These are phyloP conservation scores for Xylaria sp. DNA, from an alignment of 2,329 filamentous ascomycete genomes.

Conservation along the genomic window DNA sequence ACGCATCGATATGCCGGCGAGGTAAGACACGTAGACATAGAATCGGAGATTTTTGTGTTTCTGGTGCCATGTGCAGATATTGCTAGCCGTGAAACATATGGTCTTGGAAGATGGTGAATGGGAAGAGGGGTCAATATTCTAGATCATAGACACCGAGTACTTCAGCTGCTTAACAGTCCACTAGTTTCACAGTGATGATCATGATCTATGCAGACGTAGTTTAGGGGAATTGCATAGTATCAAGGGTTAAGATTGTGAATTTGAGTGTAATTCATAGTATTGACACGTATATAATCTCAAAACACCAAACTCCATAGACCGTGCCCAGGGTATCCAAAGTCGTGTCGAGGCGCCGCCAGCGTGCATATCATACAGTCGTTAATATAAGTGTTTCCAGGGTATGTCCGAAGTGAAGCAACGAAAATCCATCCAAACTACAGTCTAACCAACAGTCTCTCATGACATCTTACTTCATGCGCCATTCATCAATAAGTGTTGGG, in stretches of 20 bases:
- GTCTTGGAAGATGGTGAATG: too few species aligned
- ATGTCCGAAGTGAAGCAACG: not conserved
- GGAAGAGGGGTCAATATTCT: not conserved
- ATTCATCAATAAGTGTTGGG: slow-evolving; percentile 57
- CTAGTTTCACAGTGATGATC: not conserved
- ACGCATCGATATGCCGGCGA: not conserved
- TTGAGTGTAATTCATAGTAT: slow-evolving; percentile 1
- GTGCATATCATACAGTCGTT: slow-evolving; percentile 30
- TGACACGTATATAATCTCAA: not conserved
- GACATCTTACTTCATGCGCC: slow-evolving; percentile 43
- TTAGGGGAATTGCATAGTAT: not conserved
- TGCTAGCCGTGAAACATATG: not conserved
- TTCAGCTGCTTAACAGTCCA: not conserved
- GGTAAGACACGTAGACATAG: not conserved
- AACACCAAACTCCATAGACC: slow-evolving; percentile 24
- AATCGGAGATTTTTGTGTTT: not conserved
- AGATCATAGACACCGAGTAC: not conserved
- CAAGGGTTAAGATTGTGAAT: not conserved
- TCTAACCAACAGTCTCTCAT: not conserved
- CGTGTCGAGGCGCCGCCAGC: slow-evolving; percentile 18
- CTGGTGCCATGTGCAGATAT: not conserved
- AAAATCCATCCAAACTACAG: slow-evolving; percentile 5
- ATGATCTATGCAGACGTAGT: not conserved
- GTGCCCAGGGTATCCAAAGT: slow-evolving; percentile 34
- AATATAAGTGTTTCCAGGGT: slow-evolving; percentile 10